Base-by-base conservation (phyloP, 495 filamentous ascomycete genomes). In the Penicillium antarcticum region DNA sequence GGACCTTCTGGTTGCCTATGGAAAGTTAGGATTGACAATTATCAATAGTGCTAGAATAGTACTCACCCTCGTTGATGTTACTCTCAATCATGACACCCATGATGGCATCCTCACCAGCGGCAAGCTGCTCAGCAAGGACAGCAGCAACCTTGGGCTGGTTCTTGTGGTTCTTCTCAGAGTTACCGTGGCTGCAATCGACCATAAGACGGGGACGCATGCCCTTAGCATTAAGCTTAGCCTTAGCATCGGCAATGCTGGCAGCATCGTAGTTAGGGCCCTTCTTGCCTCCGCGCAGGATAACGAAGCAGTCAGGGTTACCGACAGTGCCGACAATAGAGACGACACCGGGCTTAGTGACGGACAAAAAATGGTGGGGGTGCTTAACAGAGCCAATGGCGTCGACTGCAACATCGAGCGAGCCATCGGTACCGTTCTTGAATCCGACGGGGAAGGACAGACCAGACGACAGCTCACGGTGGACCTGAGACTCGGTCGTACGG, bases 41-140 rank as follows among this genome's bases (percentile, higher is more conserved):
- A 13, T n/a, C 19, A 2, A 44, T 48, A 34, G 23, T 51, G 18
- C 52, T 35, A 38, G 33, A n/a, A 21, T 45, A 12, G 40, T 39
- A 43, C 74, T 51, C 68, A 86, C 91, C 94, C 72, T 96, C 94
- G 65, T 91, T 84, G 70, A 99, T 95, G 66, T 97, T 85, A 63
- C 88, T 95, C 76, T 99, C 95, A 61, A 99, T 96, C 94, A 98
- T 98, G 31, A 97, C 91, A 60, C 94, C 94, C 84, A 97, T 92
- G 61, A 98, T 96, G 19, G 76, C 87, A 0, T 80, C 79, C 73
- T 98, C 95, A 32, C 94, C 94, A 1, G 73, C 73, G 19, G 84
- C 80, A 51, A 98, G 85, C 70, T 97, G 95, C 65, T 91, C 86
- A 4, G 87, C 89, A 41, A 98, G 63, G 3, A 76, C 78, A 34